Conservation (phyloP, 2,329 filamentous ascomycete genomes). For the Fusarium sp. region DNA sequence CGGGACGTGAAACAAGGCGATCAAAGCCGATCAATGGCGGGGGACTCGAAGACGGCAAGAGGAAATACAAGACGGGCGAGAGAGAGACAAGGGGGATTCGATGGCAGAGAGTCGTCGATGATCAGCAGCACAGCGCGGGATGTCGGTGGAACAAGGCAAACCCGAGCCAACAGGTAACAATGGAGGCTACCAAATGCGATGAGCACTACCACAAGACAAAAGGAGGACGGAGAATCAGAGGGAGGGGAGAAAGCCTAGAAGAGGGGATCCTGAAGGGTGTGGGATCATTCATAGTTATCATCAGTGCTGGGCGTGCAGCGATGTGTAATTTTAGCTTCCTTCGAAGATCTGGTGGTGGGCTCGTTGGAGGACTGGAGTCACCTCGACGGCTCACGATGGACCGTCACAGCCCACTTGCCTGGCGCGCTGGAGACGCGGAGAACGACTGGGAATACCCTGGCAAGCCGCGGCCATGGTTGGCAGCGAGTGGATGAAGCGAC, state of each 20-base stretch:
- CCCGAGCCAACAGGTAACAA: conserved; percentile 11
- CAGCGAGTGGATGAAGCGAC: conserved; percentile 36
- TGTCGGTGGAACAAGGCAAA: conserved; percentile 30
- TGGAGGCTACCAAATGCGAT: conserved; percentile 13
- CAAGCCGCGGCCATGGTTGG: conserved; percentile 25
- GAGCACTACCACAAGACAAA: conserved; percentile 2
- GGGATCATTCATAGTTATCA: conserved; percentile 32
- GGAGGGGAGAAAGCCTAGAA: conserved; percentile 12
- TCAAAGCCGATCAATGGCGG: conserved; percentile 32
- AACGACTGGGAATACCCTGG: conserved; percentile 36
- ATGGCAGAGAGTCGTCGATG: conserved; percentile 23
- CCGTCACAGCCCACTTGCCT: conserved; percentile 11
- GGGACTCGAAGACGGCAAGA: conserved; percentile 18
- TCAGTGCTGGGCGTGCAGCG: conserved; percentile 20
- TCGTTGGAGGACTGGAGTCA: conserved; percentile 16
- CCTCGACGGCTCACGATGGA: conserved; percentile 17
- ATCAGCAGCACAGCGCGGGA: conserved; percentile 35
- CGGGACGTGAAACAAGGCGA: conserved; percentile 32
- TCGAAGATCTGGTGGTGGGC: conserved; percentile 39
- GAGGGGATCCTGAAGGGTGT: conserved; percentile 26
- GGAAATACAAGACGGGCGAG: conserved; percentile 18
- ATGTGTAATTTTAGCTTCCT: conserved; percentile 33
- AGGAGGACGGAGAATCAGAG: conserved; percentile 14
- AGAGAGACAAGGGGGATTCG: conserved; percentile 17
- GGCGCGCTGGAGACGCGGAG: conserved; percentile 39